Percentiles rank a stretch among this genome's conserved stretches.
phyloP scores from a whole-genome alignment of 148 eudicot genomes.

The Hydrangea macrophylla region DNA sequence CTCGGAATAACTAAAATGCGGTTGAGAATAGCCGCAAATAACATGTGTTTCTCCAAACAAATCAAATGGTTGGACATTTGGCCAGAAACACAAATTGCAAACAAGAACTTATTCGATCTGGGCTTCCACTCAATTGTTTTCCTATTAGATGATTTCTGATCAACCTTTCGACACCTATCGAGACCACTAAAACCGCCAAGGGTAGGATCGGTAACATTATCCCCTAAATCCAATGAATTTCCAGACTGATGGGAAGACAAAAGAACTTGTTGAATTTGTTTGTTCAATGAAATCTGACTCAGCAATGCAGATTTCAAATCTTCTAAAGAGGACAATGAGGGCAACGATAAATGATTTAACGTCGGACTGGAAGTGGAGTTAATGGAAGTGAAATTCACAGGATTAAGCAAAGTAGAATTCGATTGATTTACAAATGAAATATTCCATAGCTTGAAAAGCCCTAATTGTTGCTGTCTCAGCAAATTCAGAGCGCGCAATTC shows the following conservation, averaged over 20 bases:
- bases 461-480: slow-evolving; percentile 58
- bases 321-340: slow-evolving; percentile 18
- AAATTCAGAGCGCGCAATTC: slow-evolving; percentile 57
- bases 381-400: slow-evolving; percentile 7
- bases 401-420: slow-evolving; percentile 16
- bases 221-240: slow-evolving; percentile 31
- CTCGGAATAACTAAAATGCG: slow-evolving; percentile 85
- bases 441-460: slow-evolving; percentile 56
- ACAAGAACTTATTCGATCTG: slow-evolving; percentile 55
- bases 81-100: slow-evolving; percentile 82
- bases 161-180: slow-evolving; percentile 55
- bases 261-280: slow-evolving; percentile 66
- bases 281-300: slow-evolving; percentile 61
- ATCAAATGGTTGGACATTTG: slow-evolving; percentile 97
- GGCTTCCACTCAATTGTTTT: slow-evolving; percentile 90
- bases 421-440: slow-evolving; percentile 19
- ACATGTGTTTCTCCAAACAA: slow-evolving; percentile 97
- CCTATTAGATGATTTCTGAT: slow-evolving; percentile 47
- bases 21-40: slow-evolving; percentile 82
- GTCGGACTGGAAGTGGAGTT: slow-evolving; percentile 21
- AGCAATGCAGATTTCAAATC: slow-evolving; percentile 42
- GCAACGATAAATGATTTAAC: not conserved
- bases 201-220: slow-evolving; percentile 34
- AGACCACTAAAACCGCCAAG: slow-evolving; percentile 24
- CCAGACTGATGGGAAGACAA: slow-evolving; percentile 57